Evolutionary conservation across 306 rosid genomes (phyloP).

Genomic region (Vicia sativa): DNA sequence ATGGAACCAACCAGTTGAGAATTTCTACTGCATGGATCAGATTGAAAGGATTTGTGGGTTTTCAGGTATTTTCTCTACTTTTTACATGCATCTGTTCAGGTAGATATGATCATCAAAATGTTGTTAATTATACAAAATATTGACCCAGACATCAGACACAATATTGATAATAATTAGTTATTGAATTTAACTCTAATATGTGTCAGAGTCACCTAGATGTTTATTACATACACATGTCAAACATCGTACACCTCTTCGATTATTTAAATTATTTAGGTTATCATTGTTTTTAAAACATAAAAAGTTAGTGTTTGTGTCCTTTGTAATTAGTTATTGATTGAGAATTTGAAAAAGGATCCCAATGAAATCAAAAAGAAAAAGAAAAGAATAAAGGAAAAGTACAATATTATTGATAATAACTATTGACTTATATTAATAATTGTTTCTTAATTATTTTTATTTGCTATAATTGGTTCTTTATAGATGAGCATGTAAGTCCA

Average conservation of each 20-base stretch:
- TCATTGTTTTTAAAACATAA: conserved; percentile 23
- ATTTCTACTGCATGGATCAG: conserved; percentile 60
- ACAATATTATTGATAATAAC: conserved; percentile 1
- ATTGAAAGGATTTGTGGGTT: conserved; percentile 47
- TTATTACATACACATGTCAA: not conserved
- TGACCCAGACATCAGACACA: not conserved
- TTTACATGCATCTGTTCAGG: conserved; percentile 13
- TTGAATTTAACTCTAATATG: too few relatives aligned
- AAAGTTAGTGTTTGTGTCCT: conserved; percentile 1
- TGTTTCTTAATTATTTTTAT: conserved; percentile 15
- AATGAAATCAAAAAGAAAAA: conserved; percentile 20
- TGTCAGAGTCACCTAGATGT: not conserved
- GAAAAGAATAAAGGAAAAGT: conserved; percentile 22
- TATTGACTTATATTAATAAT: conserved; percentile 4
- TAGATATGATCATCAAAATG: conserved; percentile 3
- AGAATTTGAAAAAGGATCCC: conserved; percentile 27
- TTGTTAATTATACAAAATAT: not conserved
- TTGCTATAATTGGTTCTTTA: conserved; percentile 25
- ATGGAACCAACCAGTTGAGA: conserved; percentile 56
- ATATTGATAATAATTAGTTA: not conserved
- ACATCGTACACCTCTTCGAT: not conserved
- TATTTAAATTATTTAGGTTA: not conserved
- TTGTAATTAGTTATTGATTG: conserved; percentile 26
- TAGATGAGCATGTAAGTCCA: conserved; percentile 54
- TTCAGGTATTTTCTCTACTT: conserved; percentile 40